Conservation (phyloP, 2,329 filamentous ascomycete genomes). For the Lachnellula cervina region DNA sequence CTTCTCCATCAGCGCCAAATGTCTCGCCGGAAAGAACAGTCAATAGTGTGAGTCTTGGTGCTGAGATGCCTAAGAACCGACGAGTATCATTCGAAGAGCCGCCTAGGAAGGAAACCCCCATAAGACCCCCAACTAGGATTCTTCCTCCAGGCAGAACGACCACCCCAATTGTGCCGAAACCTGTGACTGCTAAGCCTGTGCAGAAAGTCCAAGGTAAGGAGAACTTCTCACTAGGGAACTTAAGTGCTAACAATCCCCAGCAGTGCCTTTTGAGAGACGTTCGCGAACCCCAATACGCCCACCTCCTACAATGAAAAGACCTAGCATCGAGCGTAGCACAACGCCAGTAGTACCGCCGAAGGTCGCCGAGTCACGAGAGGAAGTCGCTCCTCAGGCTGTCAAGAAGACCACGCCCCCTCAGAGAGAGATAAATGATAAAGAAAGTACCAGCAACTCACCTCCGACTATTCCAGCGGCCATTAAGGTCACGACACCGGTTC, state of each 20-base stretch:
- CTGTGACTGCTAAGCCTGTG: background rate
- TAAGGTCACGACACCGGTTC: background rate
- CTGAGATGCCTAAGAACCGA: conserved; percentile 18
- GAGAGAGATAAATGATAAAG: background rate
- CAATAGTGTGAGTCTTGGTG: conserved; percentile 18
- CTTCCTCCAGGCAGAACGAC: conserved; percentile 2
- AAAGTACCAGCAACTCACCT: background rate
- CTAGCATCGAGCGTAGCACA: background rate
- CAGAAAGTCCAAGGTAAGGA: no score
- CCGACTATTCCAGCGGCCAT: background rate
- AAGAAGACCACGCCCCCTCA: background rate
- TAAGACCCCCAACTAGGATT: conserved; percentile 5
- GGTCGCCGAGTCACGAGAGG: background rate
- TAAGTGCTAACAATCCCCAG: background rate
- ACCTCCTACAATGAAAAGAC: background rate
- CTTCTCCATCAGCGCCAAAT: conserved; percentile 14
- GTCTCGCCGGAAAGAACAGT: conserved; percentile 9
- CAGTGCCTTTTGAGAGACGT: background rate
- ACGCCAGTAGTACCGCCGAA: background rate
- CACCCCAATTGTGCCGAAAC: conserved; percentile 1
- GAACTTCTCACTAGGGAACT: background rate
- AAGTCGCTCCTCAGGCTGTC: background rate
- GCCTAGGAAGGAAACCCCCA: conserved; percentile 5
- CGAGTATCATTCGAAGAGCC: conserved; percentile 19
- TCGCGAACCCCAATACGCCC: background rate